A percentile compares a stretch with the other conserved stretches of the same genome.
These are phyloP conservation scores for Solanum raphanifolium DNA, from an alignment of 257 asterid genomes.

Conservation along the genomic window DNA sequence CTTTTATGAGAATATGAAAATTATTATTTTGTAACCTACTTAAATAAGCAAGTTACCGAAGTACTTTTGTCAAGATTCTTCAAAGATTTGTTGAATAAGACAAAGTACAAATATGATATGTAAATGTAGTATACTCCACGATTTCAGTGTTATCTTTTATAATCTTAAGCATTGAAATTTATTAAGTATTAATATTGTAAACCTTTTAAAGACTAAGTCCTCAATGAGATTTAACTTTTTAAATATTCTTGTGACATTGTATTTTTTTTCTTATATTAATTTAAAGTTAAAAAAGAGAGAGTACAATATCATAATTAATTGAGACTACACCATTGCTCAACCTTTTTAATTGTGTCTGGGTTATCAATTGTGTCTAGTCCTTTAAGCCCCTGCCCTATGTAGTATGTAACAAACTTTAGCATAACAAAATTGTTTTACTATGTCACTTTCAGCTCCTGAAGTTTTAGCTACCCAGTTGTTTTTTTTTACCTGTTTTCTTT, in stretches of 20 bases:
- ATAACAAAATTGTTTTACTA: background rate
- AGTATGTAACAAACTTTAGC: background rate
- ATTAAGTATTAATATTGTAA: background rate
- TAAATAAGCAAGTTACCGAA: background rate
- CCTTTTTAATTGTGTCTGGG: background rate
- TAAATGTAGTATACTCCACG: background rate
- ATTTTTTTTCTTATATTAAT: background rate
- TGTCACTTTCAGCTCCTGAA: background rate
- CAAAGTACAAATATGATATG: background rate
- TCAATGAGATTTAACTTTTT: background rate
- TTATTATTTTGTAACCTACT: background rate
- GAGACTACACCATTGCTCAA: background rate
- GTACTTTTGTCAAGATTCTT: background rate
- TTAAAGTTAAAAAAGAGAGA: background rate
- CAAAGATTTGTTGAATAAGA: background rate
- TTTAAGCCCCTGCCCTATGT: background rate
- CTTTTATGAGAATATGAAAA: background rate
- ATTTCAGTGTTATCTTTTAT: background rate
- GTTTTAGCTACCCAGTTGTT: background rate
- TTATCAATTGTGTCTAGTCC: background rate
- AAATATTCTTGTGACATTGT: background rate
- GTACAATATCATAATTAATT: background rate
- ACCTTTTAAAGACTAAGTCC: background rate
- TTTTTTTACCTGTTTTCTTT: background rate
- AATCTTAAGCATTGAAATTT: background rate